Percentiles rank a stretch among this genome's conserved stretches.
Conservation (phyloP, 1,139 yeast species). For the Candida tropicalis region DNA sequence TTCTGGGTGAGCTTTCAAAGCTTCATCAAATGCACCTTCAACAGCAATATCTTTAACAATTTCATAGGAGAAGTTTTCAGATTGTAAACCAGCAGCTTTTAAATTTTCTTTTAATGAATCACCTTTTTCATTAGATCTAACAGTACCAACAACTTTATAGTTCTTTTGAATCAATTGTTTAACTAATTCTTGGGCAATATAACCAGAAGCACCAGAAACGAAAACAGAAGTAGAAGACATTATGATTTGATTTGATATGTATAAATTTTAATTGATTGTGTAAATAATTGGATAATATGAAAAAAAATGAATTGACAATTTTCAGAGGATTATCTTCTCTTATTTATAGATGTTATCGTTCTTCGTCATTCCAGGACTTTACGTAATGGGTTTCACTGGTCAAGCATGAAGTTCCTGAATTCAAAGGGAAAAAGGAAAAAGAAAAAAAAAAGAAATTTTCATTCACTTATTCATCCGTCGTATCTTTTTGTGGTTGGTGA, state of each 20-base stretch:
- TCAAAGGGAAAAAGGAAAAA: no score
- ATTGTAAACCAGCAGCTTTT: not conserved
- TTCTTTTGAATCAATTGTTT: conserved; percentile 25
- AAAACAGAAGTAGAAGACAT: conserved; percentile 21
- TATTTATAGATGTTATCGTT: no score
- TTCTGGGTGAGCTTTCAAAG: conserved; percentile 32
- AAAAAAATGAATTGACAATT: no score
- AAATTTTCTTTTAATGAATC: conserved; percentile 21
- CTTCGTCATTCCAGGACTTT: no score
- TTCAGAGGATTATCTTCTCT: no score
- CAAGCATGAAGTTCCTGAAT: no score
- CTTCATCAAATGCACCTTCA: conserved; percentile 33
- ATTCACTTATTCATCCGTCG: no score
- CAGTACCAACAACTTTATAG: conserved; percentile 37
- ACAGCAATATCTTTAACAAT: conserved; percentile 30
- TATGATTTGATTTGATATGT: no score
- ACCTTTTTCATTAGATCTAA: conserved; percentile 34
- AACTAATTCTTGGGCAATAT: conserved; percentile 32
- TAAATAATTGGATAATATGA: not conserved
- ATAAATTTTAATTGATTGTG: not conserved
- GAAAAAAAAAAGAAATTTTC: no score
- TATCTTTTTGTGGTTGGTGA: no score
- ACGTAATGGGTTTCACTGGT: no score
- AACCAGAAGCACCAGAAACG: conserved; percentile 43
- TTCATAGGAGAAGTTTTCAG: conserved; percentile 16